Evolutionary conservation across 805 yeast genomes (phyloP).

Genomic region (Saccharomycopsis fibuligera): DNA sequence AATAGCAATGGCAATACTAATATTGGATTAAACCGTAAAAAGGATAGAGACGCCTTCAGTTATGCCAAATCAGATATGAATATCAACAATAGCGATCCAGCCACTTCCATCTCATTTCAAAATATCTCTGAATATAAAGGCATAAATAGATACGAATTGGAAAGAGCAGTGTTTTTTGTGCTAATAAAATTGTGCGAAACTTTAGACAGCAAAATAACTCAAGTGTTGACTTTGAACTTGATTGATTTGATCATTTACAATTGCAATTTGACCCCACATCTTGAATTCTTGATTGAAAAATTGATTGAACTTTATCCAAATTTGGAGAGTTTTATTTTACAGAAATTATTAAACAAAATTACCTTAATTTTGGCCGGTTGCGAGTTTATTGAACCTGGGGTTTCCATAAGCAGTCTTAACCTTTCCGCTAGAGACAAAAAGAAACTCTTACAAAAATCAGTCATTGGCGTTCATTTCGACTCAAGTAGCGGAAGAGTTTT

Average conservation of each 20-base stretch:
- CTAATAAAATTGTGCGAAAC: slow-evolving; percentile 18
- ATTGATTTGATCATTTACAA: slow-evolving; percentile 14
- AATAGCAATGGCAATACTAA: neutral
- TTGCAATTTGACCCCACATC: slow-evolving; percentile 17
- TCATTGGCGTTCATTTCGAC: slow-evolving; percentile 20
- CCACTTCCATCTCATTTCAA: slow-evolving; percentile 2
- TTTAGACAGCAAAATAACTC: slow-evolving; percentile 15
- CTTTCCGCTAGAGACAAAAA: slow-evolving; percentile 11
- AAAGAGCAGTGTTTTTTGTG: slow-evolving; percentile 19
- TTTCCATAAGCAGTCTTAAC: slow-evolving; percentile 17
- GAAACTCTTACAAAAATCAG: slow-evolving; percentile 13
- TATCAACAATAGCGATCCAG: slow-evolving; percentile 4
- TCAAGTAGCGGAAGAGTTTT: slow-evolving; percentile 8
- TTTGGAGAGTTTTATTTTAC: slow-evolving; percentile 18
- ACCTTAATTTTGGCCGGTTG: slow-evolving; percentile 16
- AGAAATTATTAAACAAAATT: slow-evolving; percentile 11
- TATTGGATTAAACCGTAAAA: neutral
- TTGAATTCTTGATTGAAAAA: slow-evolving; percentile 7
- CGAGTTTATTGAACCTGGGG: slow-evolving; percentile 21
- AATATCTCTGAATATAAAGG: slow-evolving; percentile 16
- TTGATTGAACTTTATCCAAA: slow-evolving; percentile 18
- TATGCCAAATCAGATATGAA: slow-evolving; percentile 3
- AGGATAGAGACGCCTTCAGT: slow-evolving; percentile 3
- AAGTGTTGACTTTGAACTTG: slow-evolving; percentile 16
- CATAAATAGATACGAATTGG: slow-evolving; percentile 17